Percentiles rank a stretch among this genome's conserved stretches.
Evolutionary conservation across 257 asterid genomes (phyloP).

Genomic region (Rubia yunnanensis): DNA sequence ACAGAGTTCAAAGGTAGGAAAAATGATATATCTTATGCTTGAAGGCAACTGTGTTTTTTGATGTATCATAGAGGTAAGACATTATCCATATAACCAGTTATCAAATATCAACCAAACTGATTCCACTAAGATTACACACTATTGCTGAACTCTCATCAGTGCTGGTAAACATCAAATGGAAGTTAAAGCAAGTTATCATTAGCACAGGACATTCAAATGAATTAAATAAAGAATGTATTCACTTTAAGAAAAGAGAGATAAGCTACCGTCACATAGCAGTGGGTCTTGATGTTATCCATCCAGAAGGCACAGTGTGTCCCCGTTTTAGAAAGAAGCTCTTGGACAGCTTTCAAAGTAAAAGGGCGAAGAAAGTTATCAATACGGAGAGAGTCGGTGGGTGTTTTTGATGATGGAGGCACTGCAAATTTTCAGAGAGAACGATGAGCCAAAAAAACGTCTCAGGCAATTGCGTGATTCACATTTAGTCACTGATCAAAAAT

Average conservation of each 20-base stretch:
- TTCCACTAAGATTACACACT: neutral
- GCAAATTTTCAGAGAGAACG: constrained; percentile 3
- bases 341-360: constrained; percentile 34
- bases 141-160: neutral
- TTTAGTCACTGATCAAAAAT: neutral
- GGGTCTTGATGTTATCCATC: constrained; percentile 43
- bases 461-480: neutral
- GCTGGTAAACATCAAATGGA: neutral
- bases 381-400: constrained; percentile 30
- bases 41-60: too few species aligned
- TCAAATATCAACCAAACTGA: neutral
- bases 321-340: constrained; percentile 27
- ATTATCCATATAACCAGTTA: neutral
- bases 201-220: neutral
- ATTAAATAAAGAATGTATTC: neutral
- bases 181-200: neutral
- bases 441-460: neutral
- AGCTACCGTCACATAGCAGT: constrained; percentile 34
- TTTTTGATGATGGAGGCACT: constrained; percentile 27
- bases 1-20: neutral
- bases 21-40: too few species aligned
- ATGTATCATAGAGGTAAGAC: too few species aligned
- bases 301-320: constrained; percentile 24
- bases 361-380: constrained; percentile 33
- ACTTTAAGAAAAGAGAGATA: neutral